Base-by-base conservation (phyloP, 768 basidiomycete species). In the Termitomyces titanicus region DNA sequence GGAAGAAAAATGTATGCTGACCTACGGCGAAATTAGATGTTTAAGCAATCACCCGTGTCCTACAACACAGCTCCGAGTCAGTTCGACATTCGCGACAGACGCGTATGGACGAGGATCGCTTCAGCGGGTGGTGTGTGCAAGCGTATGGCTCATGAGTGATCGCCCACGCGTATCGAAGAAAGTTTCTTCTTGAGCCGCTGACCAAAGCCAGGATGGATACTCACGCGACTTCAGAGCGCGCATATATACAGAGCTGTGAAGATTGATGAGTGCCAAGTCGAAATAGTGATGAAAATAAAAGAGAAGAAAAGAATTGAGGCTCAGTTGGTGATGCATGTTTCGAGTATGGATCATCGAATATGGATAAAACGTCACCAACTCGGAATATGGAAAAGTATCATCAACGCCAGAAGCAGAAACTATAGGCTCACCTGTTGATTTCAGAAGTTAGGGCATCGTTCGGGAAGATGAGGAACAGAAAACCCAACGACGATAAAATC, bases 301-400 rank as follows among this genome's bases (percentile, higher is more conserved):
- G 37, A 37, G 48, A 51, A 54, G 45, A 48, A 54, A 55, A 56
- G 54, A 57, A 57, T 44, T 52, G 64, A 66, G 61, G 71, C 68
- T 79, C 77, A 79, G 77, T 75, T 82, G 79, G 79, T 82, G 79
- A 80, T 89, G 86, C 86, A 88, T 88, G 86, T 86, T 84, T 67
- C 75, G 85, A 88, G 85, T 71, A 70, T 68, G 86, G 86, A 77
- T 86, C 85, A 86, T 81, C 72, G 74, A 72, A n/a, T 48, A n/a
- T 48, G 24, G 20, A 38, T 68, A 69, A 69, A 79, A 69, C 76
- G 71, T 88, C 86, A 83, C 85, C 85, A 68, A 75, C 85, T 86
- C 85, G 83, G 65, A 72, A 70, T 68, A 83, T 84, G 83, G 84
- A 84, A n/a, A 76, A 70, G 61, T 79, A 84, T 88, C 86, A 82